These are phyloP conservation scores for Singerocomus inundabilis DNA, from an alignment of 1,284 basidiomycete genomes.

Conservation along the genomic window DNA sequence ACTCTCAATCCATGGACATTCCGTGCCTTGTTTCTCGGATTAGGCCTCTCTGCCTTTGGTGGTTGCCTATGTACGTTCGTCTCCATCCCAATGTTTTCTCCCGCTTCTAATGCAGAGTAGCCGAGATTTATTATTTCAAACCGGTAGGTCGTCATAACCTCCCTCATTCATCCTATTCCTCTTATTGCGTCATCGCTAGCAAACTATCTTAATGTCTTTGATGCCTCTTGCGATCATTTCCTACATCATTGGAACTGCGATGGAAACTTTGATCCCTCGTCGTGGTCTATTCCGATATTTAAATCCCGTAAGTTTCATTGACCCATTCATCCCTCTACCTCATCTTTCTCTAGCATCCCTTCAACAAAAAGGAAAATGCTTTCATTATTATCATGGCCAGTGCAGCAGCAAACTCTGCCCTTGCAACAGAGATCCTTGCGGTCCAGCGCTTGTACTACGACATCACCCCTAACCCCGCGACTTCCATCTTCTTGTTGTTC, in stretches of 20 bases:
- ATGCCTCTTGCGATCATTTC: constrained; percentile 51
- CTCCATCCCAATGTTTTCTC: neutral
- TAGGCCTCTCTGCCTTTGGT: constrained; percentile 61
- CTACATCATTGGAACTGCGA: constrained; percentile 40
- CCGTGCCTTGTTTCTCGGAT: constrained; percentile 55
- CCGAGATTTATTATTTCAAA: constrained; percentile 66
- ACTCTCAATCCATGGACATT: constrained; percentile 57
- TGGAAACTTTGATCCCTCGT: constrained; percentile 48
- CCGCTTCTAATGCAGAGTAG: constrained; percentile 10
- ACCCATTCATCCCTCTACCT: constrained; percentile 14
- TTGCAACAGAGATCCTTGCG: constrained; percentile 65
- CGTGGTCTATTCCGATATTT: constrained; percentile 49
- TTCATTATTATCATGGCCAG: constrained; percentile 68
- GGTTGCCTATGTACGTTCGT: constrained; percentile 41
- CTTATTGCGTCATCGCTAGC: constrained; percentile 22
- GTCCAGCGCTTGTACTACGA: constrained; percentile 59
- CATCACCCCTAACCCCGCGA: constrained; percentile 49
- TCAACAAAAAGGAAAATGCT: constrained; percentile 54
- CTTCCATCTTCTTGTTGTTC: constrained; percentile 58
- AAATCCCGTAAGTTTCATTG: constrained; percentile 46
- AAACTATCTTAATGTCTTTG: constrained; percentile 49
- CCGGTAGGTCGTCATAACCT: constrained; percentile 29
- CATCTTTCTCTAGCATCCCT: constrained; percentile 34
- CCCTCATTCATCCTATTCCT: neutral
- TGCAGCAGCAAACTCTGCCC: constrained; percentile 61